phyloP scores from a whole-genome alignment of 1,284 basidiomycete species.

The Exsudoporus floridanus region DNA sequence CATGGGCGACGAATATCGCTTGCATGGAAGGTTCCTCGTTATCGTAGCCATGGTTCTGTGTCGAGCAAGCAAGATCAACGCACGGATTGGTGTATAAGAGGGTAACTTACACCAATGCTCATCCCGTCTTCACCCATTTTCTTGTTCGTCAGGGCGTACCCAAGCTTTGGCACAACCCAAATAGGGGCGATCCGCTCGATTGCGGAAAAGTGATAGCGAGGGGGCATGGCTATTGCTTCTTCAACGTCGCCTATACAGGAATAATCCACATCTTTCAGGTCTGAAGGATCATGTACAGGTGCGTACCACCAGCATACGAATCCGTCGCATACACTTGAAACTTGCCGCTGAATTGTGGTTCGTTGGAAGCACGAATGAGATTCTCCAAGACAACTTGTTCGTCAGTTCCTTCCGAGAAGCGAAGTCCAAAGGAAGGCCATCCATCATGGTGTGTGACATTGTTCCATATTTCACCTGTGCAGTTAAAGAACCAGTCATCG shows the following conservation, averaged over 20 bases:
- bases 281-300: background rate
- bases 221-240: conserved; percentile 58
- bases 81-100: background rate
- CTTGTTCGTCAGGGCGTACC: conserved; percentile 68
- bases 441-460: conserved; percentile 43
- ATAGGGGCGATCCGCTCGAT: conserved; percentile 81
- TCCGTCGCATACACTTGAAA: conserved; percentile 79
- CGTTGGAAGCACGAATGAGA: conserved; percentile 48
- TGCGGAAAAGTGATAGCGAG: conserved; percentile 72
- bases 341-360: conserved; percentile 40
- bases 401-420: conserved; percentile 66
- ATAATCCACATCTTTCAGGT: background rate
- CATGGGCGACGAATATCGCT: conserved; percentile 87
- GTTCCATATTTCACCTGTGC: conserved; percentile 27
- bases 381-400: conserved; percentile 52
- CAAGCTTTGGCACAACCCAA: conserved; percentile 80
- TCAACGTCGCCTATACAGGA: conserved; percentile 17
- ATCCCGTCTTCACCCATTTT: conserved; percentile 61
- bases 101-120: conserved; percentile 69
- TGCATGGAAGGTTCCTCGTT: conserved; percentile 77
- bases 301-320: conserved; percentile 37
- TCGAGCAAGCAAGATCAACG: background rate
- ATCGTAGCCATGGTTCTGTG: conserved; percentile 82
- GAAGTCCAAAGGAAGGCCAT: conserved; percentile 83
- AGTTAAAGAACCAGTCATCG: background rate